These are phyloP conservation scores for Silene vulgaris DNA, from an alignment of 179 eudicot species.

Conservation along the genomic window DNA sequence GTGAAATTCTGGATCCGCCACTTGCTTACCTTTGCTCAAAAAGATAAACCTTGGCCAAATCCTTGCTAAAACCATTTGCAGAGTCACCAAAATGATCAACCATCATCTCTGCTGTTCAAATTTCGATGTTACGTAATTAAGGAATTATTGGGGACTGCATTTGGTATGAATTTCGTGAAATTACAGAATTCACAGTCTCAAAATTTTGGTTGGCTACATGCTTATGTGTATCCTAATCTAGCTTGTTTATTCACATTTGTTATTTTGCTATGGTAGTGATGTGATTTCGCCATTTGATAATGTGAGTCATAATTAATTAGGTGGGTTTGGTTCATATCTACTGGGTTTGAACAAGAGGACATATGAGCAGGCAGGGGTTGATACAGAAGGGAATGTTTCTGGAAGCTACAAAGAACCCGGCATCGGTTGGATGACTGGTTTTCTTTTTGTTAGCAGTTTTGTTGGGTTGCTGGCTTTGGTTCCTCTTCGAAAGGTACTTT, in stretches of 20 bases:
- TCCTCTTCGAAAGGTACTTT: constrained; percentile 75
- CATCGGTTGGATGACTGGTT: constrained; percentile 83
- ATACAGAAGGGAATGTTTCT: constrained; percentile 64
- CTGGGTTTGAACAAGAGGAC: constrained; percentile 72
- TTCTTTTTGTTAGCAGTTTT: constrained; percentile 65
- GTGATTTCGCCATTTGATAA: neutral
- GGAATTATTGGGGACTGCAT: neutral
- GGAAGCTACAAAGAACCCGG: constrained; percentile 60
- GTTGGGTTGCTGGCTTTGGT: constrained; percentile 77
- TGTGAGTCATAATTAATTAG: constrained; percentile 30
- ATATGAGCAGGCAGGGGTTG: constrained; percentile 74
- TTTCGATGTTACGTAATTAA: neutral
- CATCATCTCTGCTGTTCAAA: neutral
- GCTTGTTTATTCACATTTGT: neutral
- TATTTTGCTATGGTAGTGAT: neutral
- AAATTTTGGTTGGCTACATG: neutral
- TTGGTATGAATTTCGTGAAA: neutral
- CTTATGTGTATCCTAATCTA: neutral
- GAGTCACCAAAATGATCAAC: neutral
- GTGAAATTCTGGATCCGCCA: neutral
- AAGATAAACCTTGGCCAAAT: too few species aligned
- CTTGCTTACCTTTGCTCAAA: neutral
- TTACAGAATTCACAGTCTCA: neutral
- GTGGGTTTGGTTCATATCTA: constrained; percentile 87
- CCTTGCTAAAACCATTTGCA: neutral